Evolutionary conservation across 2,329 filamentous ascomycete species (phyloP).

Genomic region (Aspergillus tamarii): DNA sequence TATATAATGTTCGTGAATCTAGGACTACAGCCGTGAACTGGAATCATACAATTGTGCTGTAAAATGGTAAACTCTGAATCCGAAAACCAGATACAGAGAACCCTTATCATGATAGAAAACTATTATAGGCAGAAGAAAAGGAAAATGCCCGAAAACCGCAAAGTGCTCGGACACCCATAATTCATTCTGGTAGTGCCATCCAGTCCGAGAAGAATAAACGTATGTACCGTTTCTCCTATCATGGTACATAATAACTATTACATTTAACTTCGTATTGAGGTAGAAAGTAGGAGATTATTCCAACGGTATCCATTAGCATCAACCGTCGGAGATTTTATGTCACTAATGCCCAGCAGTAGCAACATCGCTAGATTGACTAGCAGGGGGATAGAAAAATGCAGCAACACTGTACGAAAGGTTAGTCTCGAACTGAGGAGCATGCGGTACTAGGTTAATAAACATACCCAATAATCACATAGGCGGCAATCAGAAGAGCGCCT

Average conservation of each 20-base stretch:
- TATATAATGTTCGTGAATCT: not conserved
- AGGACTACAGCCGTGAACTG: not conserved
- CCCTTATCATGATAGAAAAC: not conserved
- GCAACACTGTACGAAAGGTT: slow-evolving; percentile 42
- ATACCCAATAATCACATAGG: slow-evolving; percentile 77
- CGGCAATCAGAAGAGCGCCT: slow-evolving; percentile 72
- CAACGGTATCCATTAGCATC: not conserved
- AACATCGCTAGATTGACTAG: slow-evolving; percentile 31
- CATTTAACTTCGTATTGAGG: not conserved
- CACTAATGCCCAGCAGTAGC: slow-evolving; percentile 22
- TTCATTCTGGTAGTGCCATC: not conserved
- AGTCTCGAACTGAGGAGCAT: slow-evolving; percentile 2
- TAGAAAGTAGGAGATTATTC: not conserved
- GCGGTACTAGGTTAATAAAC: slow-evolving; percentile 14
- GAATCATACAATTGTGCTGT: not conserved
- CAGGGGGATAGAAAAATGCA: slow-evolving; percentile 42
- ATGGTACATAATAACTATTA: not conserved
- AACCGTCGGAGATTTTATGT: not conserved
- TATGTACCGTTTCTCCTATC: not conserved
- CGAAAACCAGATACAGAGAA: not conserved
- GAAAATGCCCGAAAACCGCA: not conserved
- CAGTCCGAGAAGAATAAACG: not conserved
- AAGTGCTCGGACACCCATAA: not conserved
- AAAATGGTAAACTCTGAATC: not conserved
- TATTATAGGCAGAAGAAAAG: not conserved